A percentile compares a stretch with the other conserved stretches of the same genome.
Evolutionary conservation across 2,329 filamentous ascomycete species (phyloP).

Genomic region (Arthrobotrys iridis): DNA sequence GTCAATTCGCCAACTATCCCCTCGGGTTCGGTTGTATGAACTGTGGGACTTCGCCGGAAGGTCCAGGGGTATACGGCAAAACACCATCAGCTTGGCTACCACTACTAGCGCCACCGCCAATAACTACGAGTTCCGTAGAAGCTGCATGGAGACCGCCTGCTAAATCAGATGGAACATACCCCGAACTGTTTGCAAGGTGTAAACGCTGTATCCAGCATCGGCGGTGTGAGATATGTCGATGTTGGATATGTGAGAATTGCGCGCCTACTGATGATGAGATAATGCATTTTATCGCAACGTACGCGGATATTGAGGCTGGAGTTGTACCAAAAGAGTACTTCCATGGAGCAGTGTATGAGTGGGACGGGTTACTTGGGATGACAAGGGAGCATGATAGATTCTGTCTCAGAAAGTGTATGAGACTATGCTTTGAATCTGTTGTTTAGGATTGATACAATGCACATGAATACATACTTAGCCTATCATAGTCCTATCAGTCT

Average conservation of each 20-base stretch:
- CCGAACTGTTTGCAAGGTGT: conserved; percentile 30
- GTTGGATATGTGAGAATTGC: conserved; percentile 43
- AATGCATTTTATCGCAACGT: neutral
- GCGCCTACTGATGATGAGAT: neutral
- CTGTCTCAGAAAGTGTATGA: conserved; percentile 32
- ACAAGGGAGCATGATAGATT: neutral
- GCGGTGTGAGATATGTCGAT: neutral
- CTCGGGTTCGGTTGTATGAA: conserved; percentile 29
- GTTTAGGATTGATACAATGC: too few relatives aligned
- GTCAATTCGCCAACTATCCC: neutral
- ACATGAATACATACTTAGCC: too few relatives aligned
- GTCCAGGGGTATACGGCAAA: conserved; percentile 26
- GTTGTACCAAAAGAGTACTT: neutral
- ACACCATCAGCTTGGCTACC: conserved; percentile 18
- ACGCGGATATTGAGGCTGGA: neutral
- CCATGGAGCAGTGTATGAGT: conserved; percentile 2
- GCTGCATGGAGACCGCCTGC: conserved; percentile 2
- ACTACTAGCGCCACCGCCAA: conserved; percentile 12
- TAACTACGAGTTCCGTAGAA: neutral
- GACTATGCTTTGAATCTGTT: too few relatives aligned
- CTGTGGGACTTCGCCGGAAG: conserved; percentile 41
- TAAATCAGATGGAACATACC: conserved; percentile 10
- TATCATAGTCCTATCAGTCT: too few relatives aligned
- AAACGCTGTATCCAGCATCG: neutral
- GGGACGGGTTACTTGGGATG: neutral